These are phyloP conservation scores for Agapanthus africanus DNA, from an alignment of 106 monocot genomes.

Conservation along the genomic window DNA sequence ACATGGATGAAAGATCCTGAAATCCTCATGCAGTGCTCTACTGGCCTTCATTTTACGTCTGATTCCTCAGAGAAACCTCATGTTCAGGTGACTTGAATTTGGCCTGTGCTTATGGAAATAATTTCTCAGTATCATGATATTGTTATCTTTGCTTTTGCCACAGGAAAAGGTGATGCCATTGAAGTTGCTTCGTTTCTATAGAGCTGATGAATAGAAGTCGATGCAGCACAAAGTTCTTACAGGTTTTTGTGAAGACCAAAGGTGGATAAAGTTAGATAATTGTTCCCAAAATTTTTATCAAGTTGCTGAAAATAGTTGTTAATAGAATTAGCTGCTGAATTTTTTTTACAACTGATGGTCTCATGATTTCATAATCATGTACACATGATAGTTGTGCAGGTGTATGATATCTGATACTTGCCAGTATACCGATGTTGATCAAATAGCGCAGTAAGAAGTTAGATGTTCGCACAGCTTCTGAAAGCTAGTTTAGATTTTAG, in stretches of 20 bases:
- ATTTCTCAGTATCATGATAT: neutral
- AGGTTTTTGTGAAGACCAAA: neutral
- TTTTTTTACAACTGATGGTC: no score
- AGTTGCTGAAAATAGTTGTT: neutral
- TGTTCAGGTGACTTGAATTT: constrained; percentile 26
- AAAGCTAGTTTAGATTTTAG: no score
- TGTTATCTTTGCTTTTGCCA: neutral
- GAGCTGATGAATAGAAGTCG: constrained; percentile 25
- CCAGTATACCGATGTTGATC: no score
- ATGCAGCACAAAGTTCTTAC: neutral
- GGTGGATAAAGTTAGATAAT: neutral
- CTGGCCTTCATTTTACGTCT: constrained; percentile 55
- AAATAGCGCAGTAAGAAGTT: no score
- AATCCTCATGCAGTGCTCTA: constrained; percentile 64
- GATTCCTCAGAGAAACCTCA: constrained; percentile 23
- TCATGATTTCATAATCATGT: neutral
- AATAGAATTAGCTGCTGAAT: neutral
- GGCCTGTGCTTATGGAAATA: neutral
- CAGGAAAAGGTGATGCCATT: constrained; percentile 50
- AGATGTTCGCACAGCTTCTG: no score
- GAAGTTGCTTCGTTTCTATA: constrained; percentile 71
- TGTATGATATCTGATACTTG: constrained; percentile 9
- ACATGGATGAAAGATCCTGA: constrained; percentile 87
- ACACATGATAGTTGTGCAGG: neutral
- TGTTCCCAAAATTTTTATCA: no score